Percentiles rank a stretch among this genome's conserved stretches.
phyloP scores from a whole-genome alignment of 768 basidiomycete species.

The Macrolepiota albuminosa region DNA sequence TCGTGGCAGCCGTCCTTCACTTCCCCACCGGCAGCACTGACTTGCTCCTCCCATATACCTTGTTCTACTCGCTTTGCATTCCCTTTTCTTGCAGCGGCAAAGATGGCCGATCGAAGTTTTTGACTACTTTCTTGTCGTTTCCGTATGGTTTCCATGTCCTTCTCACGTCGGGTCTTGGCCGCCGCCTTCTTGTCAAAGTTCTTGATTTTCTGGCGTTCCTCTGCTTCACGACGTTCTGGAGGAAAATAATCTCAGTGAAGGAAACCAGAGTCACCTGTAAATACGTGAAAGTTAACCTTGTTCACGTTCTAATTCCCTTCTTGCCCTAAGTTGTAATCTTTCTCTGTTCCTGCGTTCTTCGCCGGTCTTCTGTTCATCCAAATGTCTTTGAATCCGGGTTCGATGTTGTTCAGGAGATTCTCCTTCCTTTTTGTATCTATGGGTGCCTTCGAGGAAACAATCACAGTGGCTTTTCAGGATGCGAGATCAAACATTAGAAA shows the following conservation, averaged over 20 bases:
- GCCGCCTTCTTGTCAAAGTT: constrained; percentile 51
- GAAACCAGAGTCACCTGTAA: background rate
- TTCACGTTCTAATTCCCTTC: constrained; percentile 44
- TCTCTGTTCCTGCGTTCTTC: constrained; percentile 49
- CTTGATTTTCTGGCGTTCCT: constrained; percentile 53
- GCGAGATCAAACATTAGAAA: background rate
- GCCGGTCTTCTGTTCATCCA: constrained; percentile 53
- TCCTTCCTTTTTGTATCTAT: constrained; percentile 16
- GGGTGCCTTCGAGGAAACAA: constrained; percentile 6
- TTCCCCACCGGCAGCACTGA: constrained; percentile 73
- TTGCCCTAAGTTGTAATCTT: constrained; percentile 42
- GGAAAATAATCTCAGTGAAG: background rate
- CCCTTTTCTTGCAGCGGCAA: constrained; percentile 58
- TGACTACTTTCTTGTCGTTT: constrained; percentile 48
- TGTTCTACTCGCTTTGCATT: constrained; percentile 52
- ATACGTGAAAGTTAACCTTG: constrained; percentile 19
- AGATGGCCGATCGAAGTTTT: constrained; percentile 52
- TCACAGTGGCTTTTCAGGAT: background rate
- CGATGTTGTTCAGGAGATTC: constrained; percentile 52
- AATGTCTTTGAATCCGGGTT: constrained; percentile 41
- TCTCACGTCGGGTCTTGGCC: constrained; percentile 42
- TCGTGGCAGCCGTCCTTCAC: constrained; percentile 50
- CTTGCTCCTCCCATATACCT: constrained; percentile 62
- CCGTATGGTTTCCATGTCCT: constrained; percentile 45
- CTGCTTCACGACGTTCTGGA: constrained; percentile 50